These are phyloP conservation scores for Tuctoria greenei DNA, from an alignment of 176 grass and related monocot genomes.

Conservation along the genomic window DNA sequence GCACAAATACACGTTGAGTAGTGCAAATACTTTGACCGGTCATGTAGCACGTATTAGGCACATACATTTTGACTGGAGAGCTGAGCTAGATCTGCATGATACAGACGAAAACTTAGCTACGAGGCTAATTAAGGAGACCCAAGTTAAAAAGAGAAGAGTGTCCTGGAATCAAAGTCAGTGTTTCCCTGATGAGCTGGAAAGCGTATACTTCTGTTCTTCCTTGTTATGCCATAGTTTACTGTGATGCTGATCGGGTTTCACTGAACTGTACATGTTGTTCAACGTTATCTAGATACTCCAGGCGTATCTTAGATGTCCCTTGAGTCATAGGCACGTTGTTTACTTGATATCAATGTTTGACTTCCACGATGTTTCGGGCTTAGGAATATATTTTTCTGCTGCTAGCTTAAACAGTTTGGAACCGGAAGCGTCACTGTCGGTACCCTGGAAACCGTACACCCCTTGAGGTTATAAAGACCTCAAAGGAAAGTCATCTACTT, in stretches of 20 bases:
- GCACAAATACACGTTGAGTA: conserved; percentile 27
- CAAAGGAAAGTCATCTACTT: no score
- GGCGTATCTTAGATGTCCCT: conserved; percentile 18
- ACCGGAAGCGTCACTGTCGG: neutral
- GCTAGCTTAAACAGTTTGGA: neutral
- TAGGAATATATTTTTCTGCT: neutral
- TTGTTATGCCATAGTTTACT: neutral
- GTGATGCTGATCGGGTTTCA: conserved; percentile 17
- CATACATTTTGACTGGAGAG: conserved; percentile 5
- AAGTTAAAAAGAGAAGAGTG: neutral
- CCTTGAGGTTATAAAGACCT: no score
- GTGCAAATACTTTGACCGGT: conserved; percentile 10
- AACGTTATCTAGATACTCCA: neutral
- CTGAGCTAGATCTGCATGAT: neutral
- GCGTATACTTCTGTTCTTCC: neutral
- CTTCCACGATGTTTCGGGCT: conserved; percentile 43
- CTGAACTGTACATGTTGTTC: conserved; percentile 45
- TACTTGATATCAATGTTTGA: neutral
- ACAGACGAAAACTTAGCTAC: neutral
- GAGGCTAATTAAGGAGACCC: no score
- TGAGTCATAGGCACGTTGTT: conserved; percentile 5
- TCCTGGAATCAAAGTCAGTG: neutral
- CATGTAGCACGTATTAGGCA: neutral
- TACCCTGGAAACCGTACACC: no score
- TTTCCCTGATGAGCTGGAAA: neutral